Evolutionary conservation across 768 basidiomycete genomes (phyloP).

Genomic region (Mycena venus): DNA sequence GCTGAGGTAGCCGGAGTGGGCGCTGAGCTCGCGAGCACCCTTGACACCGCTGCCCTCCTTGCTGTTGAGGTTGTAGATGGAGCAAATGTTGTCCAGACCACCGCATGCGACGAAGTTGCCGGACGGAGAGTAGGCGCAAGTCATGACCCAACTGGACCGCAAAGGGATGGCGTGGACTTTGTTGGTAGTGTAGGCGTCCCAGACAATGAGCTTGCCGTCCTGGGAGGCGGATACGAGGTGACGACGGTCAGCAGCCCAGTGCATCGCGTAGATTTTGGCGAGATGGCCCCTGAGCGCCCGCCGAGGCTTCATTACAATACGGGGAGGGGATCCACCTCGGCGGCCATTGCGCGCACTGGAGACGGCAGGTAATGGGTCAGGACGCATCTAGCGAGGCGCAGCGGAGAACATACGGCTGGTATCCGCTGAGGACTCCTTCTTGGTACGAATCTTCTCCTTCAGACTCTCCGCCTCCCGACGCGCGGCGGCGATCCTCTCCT

Average conservation of each 20-base stretch:
- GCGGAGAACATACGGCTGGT: conserved; percentile 83
- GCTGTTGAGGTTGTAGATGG: conserved; percentile 94
- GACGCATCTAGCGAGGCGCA: conserved; percentile 6
- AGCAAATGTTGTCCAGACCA: conserved; percentile 99
- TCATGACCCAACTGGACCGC: conserved; percentile 99
- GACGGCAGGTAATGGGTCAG: conserved; percentile 30
- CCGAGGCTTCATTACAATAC: conserved; percentile 96
- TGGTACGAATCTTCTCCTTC: conserved; percentile 98
- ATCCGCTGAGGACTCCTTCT: conserved; percentile 97
- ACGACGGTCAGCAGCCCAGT: conserved; percentile 97
- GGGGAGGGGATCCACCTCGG: conserved; percentile 96
- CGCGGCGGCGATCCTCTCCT: conserved; percentile 95
- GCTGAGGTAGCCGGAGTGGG: conserved; percentile 97
- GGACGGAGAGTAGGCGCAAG: conserved; percentile 97
- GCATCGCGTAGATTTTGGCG: conserved; percentile 99
- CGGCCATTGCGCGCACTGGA: conserved; percentile 97
- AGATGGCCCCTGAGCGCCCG: conserved; percentile 97
- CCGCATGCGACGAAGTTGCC: conserved; percentile 99
- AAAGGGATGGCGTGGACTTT: conserved; percentile 99
- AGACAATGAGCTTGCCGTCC: conserved; percentile 99
- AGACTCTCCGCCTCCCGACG: conserved; percentile 96
- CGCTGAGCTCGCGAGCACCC: conserved; percentile 94
- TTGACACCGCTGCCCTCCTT: conserved; percentile 84
- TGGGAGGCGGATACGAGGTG: conserved; percentile 99
- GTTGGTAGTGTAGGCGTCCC: conserved; percentile 99